Conservation (phyloP, 2,329 filamentous ascomycete genomes). For the Ramichloridium luteum region DNA sequence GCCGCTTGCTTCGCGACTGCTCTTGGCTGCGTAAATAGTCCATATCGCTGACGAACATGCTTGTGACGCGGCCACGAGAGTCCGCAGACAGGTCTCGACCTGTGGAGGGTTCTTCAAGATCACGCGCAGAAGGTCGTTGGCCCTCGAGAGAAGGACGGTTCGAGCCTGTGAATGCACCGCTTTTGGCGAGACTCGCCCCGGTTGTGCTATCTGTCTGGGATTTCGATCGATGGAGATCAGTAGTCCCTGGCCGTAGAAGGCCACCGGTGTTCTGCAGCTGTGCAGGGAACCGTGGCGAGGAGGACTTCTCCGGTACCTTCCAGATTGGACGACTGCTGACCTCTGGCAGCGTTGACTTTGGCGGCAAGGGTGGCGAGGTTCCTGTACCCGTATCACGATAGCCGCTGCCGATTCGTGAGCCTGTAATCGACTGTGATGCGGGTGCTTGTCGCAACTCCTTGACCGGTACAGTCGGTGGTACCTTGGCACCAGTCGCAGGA, state of each 20-base stretch:
- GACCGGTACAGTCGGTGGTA: constrained; percentile 4
- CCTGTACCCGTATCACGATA: constrained; percentile 44
- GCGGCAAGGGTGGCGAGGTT: constrained; percentile 29
- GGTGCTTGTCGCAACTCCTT: constrained; percentile 1
- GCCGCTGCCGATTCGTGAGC: background rate
- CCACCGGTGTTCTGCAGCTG: too few relatives aligned
- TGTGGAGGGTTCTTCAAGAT: constrained; percentile 44
- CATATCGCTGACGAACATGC: constrained; percentile 71
- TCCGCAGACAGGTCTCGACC: constrained; percentile 52
- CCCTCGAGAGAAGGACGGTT: constrained; percentile 58
- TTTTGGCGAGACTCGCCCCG: background rate
- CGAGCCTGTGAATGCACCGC: constrained; percentile 3
- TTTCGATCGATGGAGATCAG: constrained; percentile 37
- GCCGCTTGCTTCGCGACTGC: constrained; percentile 20
- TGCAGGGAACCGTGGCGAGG: constrained; percentile 29
- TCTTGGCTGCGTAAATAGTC: constrained; percentile 75
- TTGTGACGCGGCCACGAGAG: constrained; percentile 59
- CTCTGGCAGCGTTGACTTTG: constrained; percentile 26
- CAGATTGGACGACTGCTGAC: constrained; percentile 38
- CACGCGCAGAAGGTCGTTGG: constrained; percentile 50
- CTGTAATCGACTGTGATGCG: background rate
- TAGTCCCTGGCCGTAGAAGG: constrained; percentile 31
- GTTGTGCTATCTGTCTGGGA: constrained; percentile 43
- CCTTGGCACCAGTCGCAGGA: background rate
- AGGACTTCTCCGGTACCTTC: constrained; percentile 40